These are phyloP conservation scores for Aspergillus bertholletiae DNA, from an alignment of 495 filamentous ascomycete species.

Conservation along the genomic window DNA sequence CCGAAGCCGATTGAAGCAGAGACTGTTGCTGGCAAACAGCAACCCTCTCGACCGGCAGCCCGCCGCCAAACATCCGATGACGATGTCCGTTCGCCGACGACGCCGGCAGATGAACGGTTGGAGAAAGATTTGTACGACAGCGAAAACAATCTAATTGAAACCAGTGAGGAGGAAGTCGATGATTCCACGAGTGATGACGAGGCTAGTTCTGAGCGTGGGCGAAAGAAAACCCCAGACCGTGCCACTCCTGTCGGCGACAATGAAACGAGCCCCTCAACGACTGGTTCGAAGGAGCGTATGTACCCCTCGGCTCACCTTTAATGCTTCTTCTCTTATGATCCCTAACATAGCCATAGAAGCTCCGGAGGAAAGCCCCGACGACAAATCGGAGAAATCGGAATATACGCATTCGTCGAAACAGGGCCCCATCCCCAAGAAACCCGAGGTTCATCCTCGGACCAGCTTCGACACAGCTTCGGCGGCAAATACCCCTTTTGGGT, in stretches of 20 bases:
- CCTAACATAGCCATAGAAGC: background rate
- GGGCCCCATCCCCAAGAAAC: slow-evolving; percentile 43
- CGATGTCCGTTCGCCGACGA: slow-evolving; percentile 6
- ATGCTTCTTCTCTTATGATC: background rate
- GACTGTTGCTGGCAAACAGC: slow-evolving; percentile 53
- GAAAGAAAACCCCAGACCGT: background rate
- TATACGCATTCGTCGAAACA: slow-evolving; percentile 17
- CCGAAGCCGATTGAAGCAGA: slow-evolving; percentile 54
- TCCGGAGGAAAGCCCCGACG: background rate
- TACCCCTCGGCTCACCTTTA: background rate
- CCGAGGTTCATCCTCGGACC: slow-evolving; percentile 74
- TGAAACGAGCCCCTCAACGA: background rate
- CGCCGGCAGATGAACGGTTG: slow-evolving; percentile 54
- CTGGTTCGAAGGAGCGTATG: slow-evolving; percentile 64
- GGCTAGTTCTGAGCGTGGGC: slow-evolving; percentile 12
- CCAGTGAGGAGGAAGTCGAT: slow-evolving; percentile 48
- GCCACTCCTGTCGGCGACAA: background rate
- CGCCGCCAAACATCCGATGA: slow-evolving; percentile 35
- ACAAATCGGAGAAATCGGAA: slow-evolving; percentile 1
- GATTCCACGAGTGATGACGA: slow-evolving; percentile 50
- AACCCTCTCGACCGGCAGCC: slow-evolving; percentile 16
- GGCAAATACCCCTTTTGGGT: slow-evolving; percentile 72
- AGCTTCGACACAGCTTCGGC: slow-evolving; percentile 74
- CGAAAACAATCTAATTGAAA: slow-evolving; percentile 46
- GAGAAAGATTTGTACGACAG: slow-evolving; percentile 72